A percentile compares a stretch with the other conserved stretches of the same genome.
phyloP scores from a whole-genome alignment of 2,329 filamentous ascomycete species.

The Pseudogymnoascus sp. region DNA sequence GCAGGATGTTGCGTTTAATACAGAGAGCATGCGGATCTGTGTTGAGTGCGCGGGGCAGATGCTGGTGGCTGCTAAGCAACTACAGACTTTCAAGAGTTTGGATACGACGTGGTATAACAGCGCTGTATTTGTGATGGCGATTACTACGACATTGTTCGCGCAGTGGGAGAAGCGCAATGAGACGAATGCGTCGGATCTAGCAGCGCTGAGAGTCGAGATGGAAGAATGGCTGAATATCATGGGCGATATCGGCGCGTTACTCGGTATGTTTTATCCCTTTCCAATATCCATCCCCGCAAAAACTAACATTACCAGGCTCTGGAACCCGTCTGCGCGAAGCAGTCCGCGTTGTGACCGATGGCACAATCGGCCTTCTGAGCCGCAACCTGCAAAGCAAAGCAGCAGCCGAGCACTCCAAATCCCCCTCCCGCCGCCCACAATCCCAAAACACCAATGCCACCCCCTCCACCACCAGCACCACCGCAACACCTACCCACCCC shows the following conservation, averaged over 20 bases:
- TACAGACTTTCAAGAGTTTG: slow-evolving; percentile 57
- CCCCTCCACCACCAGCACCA: not conserved
- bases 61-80: slow-evolving; percentile 47
- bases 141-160: slow-evolving; percentile 63
- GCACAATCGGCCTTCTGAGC: slow-evolving; percentile 38
- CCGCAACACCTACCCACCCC: not conserved
- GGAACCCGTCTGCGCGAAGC: slow-evolving; percentile 38
- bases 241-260: slow-evolving; percentile 53
- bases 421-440: not conserved
- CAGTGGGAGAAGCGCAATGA: slow-evolving; percentile 58
- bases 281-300: not conserved
- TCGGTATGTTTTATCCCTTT: slow-evolving; percentile 43
- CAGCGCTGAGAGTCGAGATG: slow-evolving; percentile 58
- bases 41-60: slow-evolving; percentile 57
- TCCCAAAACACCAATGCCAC: slow-evolving; percentile 1
- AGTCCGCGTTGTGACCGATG: slow-evolving; percentile 39
- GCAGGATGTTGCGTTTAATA: slow-evolving; percentile 44
- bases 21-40: slow-evolving; percentile 56
- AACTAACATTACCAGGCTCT: slow-evolving; percentile 31
- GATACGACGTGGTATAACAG: slow-evolving; percentile 73
- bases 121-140: slow-evolving; percentile 62
- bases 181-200: slow-evolving; percentile 49
- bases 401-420: not conserved
- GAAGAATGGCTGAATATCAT: slow-evolving; percentile 59
- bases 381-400: slow-evolving; percentile 31